These are phyloP conservation scores for Smittium culicis DNA, from an alignment of 371 early-diverging fungal species.

Conservation along the genomic window DNA sequence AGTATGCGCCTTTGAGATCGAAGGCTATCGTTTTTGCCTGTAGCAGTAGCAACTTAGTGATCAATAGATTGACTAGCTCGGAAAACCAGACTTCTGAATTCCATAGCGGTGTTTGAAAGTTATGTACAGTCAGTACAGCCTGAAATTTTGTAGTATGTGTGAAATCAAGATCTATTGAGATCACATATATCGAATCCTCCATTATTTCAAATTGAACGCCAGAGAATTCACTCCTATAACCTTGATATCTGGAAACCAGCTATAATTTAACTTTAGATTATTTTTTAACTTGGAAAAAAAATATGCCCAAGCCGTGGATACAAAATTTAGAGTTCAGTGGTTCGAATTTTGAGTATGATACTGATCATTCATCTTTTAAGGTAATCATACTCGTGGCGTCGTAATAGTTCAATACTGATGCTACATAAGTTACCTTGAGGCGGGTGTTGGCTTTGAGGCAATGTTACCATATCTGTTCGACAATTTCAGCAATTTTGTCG, in stretches of 20 bases:
- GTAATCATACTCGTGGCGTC: not conserved
- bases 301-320: not conserved
- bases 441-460: not conserved
- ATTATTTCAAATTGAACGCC: not conserved
- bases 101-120: not conserved
- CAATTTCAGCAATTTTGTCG: not conserved
- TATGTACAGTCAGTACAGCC: not conserved
- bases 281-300: not conserved
- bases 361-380: not conserved
- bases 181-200: not conserved
- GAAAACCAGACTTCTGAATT: conserved; percentile 3
- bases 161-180: not conserved
- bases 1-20: not conserved
- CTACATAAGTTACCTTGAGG: not conserved
- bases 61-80: not conserved
- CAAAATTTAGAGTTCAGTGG: not conserved
- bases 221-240: not conserved
- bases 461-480: not conserved
- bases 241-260: not conserved
- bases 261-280: not conserved
- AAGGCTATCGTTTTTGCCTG: not conserved
- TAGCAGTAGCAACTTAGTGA: not conserved
- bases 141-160: not conserved
- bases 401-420: not conserved
- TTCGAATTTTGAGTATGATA: not conserved